Percentiles rank a stretch among this genome's conserved stretches.
Evolutionary conservation across 2,329 filamentous ascomycete genomes (phyloP).

Genomic region (Blastomyces percursus): DNA sequence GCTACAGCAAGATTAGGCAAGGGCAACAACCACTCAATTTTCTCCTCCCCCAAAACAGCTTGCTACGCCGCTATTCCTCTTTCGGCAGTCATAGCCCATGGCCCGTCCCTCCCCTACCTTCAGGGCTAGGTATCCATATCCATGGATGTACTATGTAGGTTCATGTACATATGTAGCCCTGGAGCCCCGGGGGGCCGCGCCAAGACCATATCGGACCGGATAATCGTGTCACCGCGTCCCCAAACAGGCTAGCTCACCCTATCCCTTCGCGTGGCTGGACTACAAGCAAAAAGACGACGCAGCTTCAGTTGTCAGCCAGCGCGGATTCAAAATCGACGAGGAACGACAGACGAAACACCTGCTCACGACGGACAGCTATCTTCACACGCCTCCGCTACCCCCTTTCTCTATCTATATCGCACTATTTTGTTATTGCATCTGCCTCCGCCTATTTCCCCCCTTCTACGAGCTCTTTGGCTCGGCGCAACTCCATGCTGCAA

Average conservation of each 20-base stretch:
- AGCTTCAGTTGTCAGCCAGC: neutral
- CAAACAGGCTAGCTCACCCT: neutral
- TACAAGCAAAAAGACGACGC: neutral
- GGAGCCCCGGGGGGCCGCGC: too few relatives aligned
- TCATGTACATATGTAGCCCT: too few relatives aligned
- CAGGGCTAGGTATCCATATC: too few relatives aligned
- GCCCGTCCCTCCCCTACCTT: too few relatives aligned
- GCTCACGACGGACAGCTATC: neutral
- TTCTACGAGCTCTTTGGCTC: neutral
- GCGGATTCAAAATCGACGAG: neutral
- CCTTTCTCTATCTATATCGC: neutral
- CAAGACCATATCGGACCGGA: neutral
- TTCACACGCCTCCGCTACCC: neutral
- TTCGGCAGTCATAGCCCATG: too few relatives aligned
- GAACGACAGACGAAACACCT: neutral
- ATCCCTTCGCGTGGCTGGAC: neutral
- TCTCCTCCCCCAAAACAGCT: too few relatives aligned
- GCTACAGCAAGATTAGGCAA: too few relatives aligned
- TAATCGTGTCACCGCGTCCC: neutral
- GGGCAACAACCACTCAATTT: too few relatives aligned
- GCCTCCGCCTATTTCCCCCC: neutral
- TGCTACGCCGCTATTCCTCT: too few relatives aligned
- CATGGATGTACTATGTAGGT: too few relatives aligned
- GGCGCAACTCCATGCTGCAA: neutral
- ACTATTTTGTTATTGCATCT: neutral